Evolutionary conservation across 768 basidiomycete species (phyloP).

Genomic region (Paxillus involutus): DNA sequence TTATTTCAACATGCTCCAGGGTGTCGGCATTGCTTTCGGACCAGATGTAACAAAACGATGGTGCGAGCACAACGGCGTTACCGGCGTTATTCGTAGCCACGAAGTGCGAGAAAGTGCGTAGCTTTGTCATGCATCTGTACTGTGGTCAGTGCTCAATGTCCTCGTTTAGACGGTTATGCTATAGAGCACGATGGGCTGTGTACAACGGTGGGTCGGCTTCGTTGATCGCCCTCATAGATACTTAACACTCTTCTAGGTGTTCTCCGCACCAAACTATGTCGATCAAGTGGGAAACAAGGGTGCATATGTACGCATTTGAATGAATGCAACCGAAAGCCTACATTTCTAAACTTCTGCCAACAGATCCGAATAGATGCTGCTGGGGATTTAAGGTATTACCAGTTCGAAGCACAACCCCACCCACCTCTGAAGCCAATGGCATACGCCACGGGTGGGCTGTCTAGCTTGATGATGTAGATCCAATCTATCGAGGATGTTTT

Average conservation of each 20-base stretch:
- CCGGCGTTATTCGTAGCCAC: conserved; percentile 91
- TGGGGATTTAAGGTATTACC: conserved; percentile 71
- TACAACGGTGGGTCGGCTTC: conserved; percentile 66
- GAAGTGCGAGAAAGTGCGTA: conserved; percentile 87
- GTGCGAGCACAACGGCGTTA: conserved; percentile 84
- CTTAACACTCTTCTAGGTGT: conserved; percentile 52
- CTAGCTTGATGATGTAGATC: conserved; percentile 66
- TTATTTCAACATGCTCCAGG: conserved; percentile 44
- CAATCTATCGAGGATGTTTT: background rate
- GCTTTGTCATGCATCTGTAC: background rate
- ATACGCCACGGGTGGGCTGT: conserved; percentile 67
- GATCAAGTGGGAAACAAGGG: conserved; percentile 92
- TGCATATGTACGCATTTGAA: conserved; percentile 66
- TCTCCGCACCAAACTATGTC: conserved; percentile 94
- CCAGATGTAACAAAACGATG: conserved; percentile 90
- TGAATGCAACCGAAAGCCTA: background rate
- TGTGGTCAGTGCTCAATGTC: conserved; percentile 2
- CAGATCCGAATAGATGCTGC: conserved; percentile 82
- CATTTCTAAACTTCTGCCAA: conserved; percentile 4
- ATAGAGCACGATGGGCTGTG: conserved; percentile 94
- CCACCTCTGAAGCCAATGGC: conserved; percentile 95
- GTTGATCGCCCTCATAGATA: conserved; percentile 5
- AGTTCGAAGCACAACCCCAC: conserved; percentile 86
- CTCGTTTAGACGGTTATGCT: conserved; percentile 76
- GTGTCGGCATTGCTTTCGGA: conserved; percentile 94